A percentile compares a stretch with the other conserved stretches of the same genome.
These are phyloP conservation scores for Hypoxylon sp. DNA, from an alignment of 2,329 filamentous ascomycete species.

Conservation along the genomic window DNA sequence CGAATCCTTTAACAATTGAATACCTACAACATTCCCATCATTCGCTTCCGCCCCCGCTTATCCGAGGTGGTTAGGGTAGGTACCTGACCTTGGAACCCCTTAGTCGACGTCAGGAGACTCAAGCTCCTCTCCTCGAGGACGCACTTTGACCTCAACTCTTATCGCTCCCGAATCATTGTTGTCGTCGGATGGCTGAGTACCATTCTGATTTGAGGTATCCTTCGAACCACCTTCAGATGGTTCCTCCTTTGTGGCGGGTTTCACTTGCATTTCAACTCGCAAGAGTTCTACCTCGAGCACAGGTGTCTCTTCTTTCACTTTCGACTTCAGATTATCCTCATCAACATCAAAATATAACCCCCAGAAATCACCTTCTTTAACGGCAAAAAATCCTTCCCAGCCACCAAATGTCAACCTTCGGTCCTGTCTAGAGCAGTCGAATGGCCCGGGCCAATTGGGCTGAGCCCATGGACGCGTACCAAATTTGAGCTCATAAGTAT, in stretches of 20 bases:
- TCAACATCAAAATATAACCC: slow-evolving; percentile 64
- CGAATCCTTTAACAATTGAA: background rate
- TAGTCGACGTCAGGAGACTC: slow-evolving; percentile 50
- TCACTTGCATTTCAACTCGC: slow-evolving; percentile 62
- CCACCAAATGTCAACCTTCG: slow-evolving; percentile 63
- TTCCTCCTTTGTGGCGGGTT: slow-evolving; percentile 38
- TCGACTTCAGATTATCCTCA: slow-evolving; percentile 60
- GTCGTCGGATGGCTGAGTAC: slow-evolving; percentile 5
- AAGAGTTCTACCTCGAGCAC: slow-evolving; percentile 69
- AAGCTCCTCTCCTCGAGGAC: slow-evolving; percentile 29
- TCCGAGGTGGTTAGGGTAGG: too few relatives aligned
- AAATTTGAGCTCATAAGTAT: slow-evolving; percentile 62
- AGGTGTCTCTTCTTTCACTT: slow-evolving; percentile 61
- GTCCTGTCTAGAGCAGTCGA: slow-evolving; percentile 67
- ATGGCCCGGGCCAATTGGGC: slow-evolving; percentile 62
- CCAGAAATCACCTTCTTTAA: slow-evolving; percentile 63
- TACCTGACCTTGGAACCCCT: background rate
- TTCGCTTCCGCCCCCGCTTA: background rate
- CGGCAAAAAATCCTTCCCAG: slow-evolving; percentile 66
- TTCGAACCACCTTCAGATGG: slow-evolving; percentile 19
- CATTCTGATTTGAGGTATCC: slow-evolving; percentile 18
- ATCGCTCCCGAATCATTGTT: slow-evolving; percentile 28
- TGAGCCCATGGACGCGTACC: slow-evolving; percentile 61
- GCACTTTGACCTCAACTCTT: slow-evolving; percentile 17
- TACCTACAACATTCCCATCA: background rate